phyloP scores from a whole-genome alignment of 2,329 filamentous ascomycete species.

The Sphaerulina vaccinii region DNA sequence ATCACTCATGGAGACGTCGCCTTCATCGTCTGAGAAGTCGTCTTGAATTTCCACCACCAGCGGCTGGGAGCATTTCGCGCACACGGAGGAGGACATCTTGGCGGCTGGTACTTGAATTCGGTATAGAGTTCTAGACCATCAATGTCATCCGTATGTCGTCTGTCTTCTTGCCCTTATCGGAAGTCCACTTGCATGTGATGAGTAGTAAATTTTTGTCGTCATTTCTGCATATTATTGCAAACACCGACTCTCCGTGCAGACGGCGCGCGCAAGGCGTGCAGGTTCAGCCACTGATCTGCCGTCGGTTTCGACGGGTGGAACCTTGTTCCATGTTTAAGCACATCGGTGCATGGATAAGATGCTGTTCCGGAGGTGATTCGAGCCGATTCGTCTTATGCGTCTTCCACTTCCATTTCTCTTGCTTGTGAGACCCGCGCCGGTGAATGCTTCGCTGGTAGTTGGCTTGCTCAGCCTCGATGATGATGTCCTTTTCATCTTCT shows the following conservation, averaged over 20 bases:
- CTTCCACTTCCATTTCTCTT: not conserved
- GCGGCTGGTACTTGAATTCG: not conserved
- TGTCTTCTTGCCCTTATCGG: not conserved
- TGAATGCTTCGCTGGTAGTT: not conserved
- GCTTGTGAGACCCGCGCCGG: not conserved
- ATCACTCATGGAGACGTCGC: constrained; percentile 29
- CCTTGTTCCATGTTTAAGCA: not conserved
- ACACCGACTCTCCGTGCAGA: too few relatives aligned
- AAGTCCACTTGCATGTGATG: too few relatives aligned
- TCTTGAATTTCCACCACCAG: constrained; percentile 45
- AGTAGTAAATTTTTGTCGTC: too few relatives aligned
- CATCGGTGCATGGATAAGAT: too few relatives aligned
- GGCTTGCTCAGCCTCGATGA: not conserved
- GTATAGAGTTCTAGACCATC: constrained; percentile 11
- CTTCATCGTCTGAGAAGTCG: constrained; percentile 33
- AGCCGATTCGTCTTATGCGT: not conserved
- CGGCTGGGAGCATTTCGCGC: constrained; percentile 47
- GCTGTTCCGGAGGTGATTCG: not conserved
- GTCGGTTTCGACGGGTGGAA: not conserved
- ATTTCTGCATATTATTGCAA: too few relatives aligned
- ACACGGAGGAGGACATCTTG: constrained; percentile 30
- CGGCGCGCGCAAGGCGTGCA: not conserved
- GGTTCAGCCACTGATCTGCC: not conserved
- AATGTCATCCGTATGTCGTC: constrained; percentile 11
- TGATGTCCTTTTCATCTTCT: not conserved